phyloP scores from a whole-genome alignment of 2,329 filamentous ascomycete genomes.

The Metarhizium sp. region DNA sequence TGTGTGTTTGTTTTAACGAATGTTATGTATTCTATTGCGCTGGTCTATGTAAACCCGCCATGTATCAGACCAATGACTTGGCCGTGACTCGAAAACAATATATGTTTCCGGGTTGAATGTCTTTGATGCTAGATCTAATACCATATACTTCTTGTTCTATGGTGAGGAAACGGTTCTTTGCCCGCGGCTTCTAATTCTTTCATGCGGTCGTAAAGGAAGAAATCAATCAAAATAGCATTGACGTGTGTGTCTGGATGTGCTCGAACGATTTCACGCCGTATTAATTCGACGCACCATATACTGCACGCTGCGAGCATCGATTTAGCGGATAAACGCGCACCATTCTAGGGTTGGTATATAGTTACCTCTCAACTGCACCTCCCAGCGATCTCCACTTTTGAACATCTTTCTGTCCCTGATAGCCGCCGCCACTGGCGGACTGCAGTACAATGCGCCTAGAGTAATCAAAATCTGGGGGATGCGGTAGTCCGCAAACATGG shows the following conservation, averaged over 20 bases:
- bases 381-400: conserved; percentile 64
- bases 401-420: conserved; percentile 58
- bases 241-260: conserved; percentile 60
- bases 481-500: conserved; percentile 98
- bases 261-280: conserved; percentile 68
- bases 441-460: conserved; percentile 75
- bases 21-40: not conserved
- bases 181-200: conserved; percentile 67
- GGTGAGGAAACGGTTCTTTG: conserved; percentile 58
- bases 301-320: conserved; percentile 54
- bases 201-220: conserved; percentile 91
- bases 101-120: not conserved
- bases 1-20: conserved; percentile 4
- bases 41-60: not conserved
- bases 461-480: conserved; percentile 87
- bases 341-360: not conserved
- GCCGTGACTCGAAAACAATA: not conserved
- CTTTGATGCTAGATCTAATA: conserved; percentile 45
- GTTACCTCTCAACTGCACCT: conserved; percentile 73
- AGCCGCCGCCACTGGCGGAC: conserved; percentile 63
- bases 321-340: not conserved
- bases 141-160: conserved; percentile 90
- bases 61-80: not conserved
- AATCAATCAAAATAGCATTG: conserved; percentile 93
- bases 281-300: conserved; percentile 92